These are phyloP conservation scores for Rhizoclosmatium sp. DNA, from an alignment of 192 early-diverging fungal genomes.

Conservation along the genomic window DNA sequence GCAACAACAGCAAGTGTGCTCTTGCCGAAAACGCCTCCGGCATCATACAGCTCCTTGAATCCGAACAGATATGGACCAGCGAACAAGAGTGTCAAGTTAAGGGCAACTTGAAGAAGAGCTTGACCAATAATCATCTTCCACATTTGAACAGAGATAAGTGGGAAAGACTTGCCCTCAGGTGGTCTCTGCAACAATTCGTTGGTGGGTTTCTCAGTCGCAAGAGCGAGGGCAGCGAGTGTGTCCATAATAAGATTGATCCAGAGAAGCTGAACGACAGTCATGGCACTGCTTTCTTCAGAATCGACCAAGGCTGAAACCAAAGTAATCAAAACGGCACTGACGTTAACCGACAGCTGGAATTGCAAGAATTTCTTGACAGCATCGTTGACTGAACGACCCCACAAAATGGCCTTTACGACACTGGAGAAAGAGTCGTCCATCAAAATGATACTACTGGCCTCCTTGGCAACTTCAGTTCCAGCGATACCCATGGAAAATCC, in stretches of 20 bases:
- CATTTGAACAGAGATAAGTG: constrained; percentile 87
- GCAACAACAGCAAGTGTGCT: not conserved
- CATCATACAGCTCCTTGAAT: constrained; percentile 31
- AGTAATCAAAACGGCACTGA: constrained; percentile 57
- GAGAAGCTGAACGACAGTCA: constrained; percentile 90
- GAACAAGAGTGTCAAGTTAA: constrained; percentile 62
- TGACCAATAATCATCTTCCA: constrained; percentile 93
- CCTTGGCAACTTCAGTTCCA: constrained; percentile 98
- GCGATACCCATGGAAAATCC: constrained; percentile 94
- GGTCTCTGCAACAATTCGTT: constrained; percentile 80
- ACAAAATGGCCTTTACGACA: constrained; percentile 93
- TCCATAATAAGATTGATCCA: constrained; percentile 98
- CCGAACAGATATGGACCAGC: constrained; percentile 29
- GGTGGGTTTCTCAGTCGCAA: constrained; percentile 90
- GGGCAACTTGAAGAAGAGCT: constrained; percentile 83
- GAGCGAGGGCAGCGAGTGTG: constrained; percentile 87
- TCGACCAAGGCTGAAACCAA: constrained; percentile 56
- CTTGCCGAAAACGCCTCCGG: constrained; percentile 18
- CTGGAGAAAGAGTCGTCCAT: constrained; percentile 95
- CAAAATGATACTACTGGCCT: constrained; percentile 92
- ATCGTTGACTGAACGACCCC: constrained; percentile 95
- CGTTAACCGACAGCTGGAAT: constrained; percentile 96
- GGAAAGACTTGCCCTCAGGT: constrained; percentile 76
- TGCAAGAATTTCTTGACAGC: constrained; percentile 95
- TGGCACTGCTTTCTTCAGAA: constrained; percentile 71